Conservation (phyloP, 176 grass and related monocot species). For the Secale cereale region DNA sequence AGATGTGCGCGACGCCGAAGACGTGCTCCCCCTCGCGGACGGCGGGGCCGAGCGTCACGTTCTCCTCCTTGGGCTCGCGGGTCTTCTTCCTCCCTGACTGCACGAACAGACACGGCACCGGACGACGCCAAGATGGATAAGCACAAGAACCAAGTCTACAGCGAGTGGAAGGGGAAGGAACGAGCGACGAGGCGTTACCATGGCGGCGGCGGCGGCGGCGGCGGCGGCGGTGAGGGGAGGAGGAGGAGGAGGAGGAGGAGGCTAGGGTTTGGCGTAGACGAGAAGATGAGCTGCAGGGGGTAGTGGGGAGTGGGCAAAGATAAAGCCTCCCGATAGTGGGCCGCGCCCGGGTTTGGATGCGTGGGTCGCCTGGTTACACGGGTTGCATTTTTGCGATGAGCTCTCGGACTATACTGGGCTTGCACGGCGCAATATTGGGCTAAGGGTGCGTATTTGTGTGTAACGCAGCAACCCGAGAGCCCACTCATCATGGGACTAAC, state of each 20-base stretch:
- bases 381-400: neutral
- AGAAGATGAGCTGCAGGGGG: neutral
- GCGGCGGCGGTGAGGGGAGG: neutral
- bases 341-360: neutral
- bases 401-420: neutral
- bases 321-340: conserved; percentile 8
- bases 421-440: neutral
- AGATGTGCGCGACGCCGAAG: conserved; percentile 65
- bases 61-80: conserved; percentile 67
- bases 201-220: neutral
- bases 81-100: conserved; percentile 66
- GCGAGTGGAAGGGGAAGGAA: neutral
- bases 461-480: no score
- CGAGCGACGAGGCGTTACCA: conserved; percentile 11
- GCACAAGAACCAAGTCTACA: neutral
- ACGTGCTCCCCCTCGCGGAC: conserved; percentile 64
- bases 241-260: neutral
- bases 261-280: conserved; percentile 5
- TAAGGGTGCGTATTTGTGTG: no score
- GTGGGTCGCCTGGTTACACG: neutral
- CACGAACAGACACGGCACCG: neutral
- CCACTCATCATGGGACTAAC: no score
- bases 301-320: neutral
- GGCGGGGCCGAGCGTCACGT: conserved; percentile 69
- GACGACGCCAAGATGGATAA: neutral